Conservation (phyloP, 2,329 filamentous ascomycete genomes). For the Sordariomycetes sp. region DNA sequence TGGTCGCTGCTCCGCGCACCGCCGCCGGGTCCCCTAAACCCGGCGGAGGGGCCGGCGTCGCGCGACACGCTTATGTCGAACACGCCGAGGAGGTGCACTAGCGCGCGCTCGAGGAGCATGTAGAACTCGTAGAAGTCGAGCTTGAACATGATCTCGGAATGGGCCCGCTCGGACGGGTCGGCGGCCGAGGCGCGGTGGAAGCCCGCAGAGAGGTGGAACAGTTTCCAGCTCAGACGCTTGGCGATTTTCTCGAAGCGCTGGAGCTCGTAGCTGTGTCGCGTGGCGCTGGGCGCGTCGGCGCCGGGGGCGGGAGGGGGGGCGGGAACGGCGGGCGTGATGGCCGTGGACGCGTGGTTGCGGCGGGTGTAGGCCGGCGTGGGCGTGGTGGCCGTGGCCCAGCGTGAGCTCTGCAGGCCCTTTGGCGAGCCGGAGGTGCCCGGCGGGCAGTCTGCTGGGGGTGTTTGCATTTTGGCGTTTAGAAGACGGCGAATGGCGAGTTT, state of each 20-base stretch:
- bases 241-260: constrained; percentile 9
- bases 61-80: constrained; percentile 43
- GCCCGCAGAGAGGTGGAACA: constrained; percentile 44
- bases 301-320: background rate
- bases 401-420: constrained; percentile 1
- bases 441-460: background rate
- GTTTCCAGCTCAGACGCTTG: constrained; percentile 51
- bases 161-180: constrained; percentile 10
- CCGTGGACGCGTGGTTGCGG: background rate
- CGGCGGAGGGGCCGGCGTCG: background rate
- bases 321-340: constrained; percentile 1
- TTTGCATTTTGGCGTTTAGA: background rate
- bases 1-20: constrained; percentile 21
- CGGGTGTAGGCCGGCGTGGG: background rate
- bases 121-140: constrained; percentile 72
- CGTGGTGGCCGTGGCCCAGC: constrained; percentile 4
- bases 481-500: background rate
- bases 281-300: background rate
- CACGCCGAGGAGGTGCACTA: constrained; percentile 56
- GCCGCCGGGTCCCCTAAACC: background rate
- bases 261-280: constrained; percentile 5
- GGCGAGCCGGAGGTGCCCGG: background rate
- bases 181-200: constrained; percentile 37
- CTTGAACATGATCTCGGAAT: constrained; percentile 62
- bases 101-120: constrained; percentile 58